Percentiles rank a stretch among this genome's conserved stretches.
These are phyloP conservation scores for Puccinia coronata DNA, from an alignment of 1,284 basidiomycete species.

Conservation along the genomic window DNA sequence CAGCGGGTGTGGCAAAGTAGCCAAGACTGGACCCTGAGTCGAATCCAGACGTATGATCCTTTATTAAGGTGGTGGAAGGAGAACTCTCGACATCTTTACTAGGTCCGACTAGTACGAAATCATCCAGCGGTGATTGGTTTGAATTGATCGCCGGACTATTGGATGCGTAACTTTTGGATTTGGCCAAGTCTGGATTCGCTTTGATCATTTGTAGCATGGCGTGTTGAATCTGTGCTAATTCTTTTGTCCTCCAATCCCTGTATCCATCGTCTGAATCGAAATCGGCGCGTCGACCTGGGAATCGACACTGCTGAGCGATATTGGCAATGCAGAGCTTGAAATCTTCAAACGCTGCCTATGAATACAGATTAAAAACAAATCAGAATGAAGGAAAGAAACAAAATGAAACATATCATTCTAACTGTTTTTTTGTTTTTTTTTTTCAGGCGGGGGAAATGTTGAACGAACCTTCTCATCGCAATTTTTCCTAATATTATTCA, in stretches of 20 bases:
- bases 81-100: constrained; percentile 4
- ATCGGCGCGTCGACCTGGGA: constrained; percentile 82
- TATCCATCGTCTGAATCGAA: constrained; percentile 79
- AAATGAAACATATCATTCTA: constrained; percentile 65
- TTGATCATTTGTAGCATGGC: constrained; percentile 85
- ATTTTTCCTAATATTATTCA: constrained; percentile 69
- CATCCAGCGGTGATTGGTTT: constrained; percentile 19
- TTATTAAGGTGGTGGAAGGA: constrained; percentile 3
- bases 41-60: constrained; percentile 22
- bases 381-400: constrained; percentile 51
- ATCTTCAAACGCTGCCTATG: constrained; percentile 46
- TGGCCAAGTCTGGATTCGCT: constrained; percentile 81
- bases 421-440: too few relatives aligned
- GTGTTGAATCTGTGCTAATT: constrained; percentile 80
- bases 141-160: not conserved
- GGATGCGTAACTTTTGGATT: constrained; percentile 57
- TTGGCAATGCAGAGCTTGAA: constrained; percentile 83
- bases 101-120: constrained; percentile 41
- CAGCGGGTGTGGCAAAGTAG: not conserved
- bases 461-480: constrained; percentile 79
- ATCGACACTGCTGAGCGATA: constrained; percentile 77
- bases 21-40: constrained; percentile 14
- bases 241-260: constrained; percentile 78
- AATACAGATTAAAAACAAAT: not conserved
- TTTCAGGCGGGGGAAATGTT: too few relatives aligned